Percentiles rank a stretch among this genome's conserved stretches.
Evolutionary conservation across 1,284 basidiomycete genomes (phyloP).

Genomic region (Thecaphora thlaspeos): DNA sequence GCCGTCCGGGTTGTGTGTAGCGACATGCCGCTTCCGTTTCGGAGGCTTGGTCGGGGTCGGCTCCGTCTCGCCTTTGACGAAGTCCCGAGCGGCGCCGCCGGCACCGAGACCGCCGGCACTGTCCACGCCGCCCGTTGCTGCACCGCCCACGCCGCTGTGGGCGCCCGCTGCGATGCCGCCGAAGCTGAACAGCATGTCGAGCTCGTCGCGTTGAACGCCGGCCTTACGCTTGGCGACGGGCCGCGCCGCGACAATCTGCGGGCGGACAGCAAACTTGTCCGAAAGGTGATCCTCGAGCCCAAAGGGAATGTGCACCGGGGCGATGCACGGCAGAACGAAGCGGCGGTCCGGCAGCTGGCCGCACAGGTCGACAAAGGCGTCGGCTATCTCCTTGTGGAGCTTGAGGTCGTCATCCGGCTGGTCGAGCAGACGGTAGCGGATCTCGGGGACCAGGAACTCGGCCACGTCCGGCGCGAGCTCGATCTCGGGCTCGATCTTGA

Average conservation of each 20-base stretch:
- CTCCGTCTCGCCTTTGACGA: conserved; percentile 26
- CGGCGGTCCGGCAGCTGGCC: conserved; percentile 29
- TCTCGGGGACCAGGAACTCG: conserved; percentile 39
- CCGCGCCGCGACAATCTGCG: conserved; percentile 33
- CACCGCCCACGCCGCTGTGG: conserved; percentile 10
- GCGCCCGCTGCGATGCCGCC: conserved; percentile 24
- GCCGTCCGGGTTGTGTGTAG: conserved; percentile 54
- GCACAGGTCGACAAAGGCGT: conserved; percentile 32
- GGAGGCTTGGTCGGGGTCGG: conserved; percentile 28
- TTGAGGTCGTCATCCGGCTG: conserved; percentile 38
- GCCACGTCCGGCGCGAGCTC: conserved; percentile 39
- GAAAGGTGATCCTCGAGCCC: conserved; percentile 49
- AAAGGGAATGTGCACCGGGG: conserved; percentile 19
- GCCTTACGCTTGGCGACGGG: conserved; percentile 50
- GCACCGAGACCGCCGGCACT: not conserved
- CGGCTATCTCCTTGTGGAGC: conserved; percentile 35
- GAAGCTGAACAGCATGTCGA: conserved; percentile 17
- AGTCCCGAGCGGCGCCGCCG: conserved; percentile 2
- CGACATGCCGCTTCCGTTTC: conserved; percentile 54
- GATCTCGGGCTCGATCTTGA: conserved; percentile 34
- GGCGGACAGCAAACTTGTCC: conserved; percentile 48
- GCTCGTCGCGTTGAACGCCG: conserved; percentile 26
- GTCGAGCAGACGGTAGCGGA: conserved; percentile 33
- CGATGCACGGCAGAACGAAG: conserved; percentile 17
- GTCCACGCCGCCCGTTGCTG: too few relatives aligned